Conservation (phyloP, 208 protist genomes). For the Wallacemonas sp. region DNA sequence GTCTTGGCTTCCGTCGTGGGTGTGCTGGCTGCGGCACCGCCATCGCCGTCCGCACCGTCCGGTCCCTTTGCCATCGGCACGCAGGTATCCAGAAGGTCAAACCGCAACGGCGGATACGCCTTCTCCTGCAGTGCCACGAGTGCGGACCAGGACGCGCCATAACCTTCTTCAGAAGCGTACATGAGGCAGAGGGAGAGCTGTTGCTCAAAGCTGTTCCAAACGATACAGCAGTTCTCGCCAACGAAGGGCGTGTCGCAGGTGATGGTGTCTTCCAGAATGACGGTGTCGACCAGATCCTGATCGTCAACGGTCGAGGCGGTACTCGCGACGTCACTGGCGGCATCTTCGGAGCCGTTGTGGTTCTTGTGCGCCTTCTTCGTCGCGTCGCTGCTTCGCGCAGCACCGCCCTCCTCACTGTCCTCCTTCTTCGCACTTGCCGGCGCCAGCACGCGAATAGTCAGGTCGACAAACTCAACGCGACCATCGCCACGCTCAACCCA, state of each 20-base stretch:
- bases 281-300: conserved; percentile 19
- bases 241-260: conserved; percentile 78
- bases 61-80: too few relatives aligned
- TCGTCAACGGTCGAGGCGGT: conserved; percentile 24
- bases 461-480: conserved; percentile 52
- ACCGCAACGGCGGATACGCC: conserved; percentile 51
- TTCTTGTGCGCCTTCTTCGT: too few relatives aligned
- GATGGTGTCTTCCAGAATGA: conserved; percentile 74
- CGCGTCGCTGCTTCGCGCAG: neutral
- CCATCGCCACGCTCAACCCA: conserved; percentile 72
- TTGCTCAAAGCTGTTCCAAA: conserved; percentile 85
- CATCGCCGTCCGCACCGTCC: neutral
- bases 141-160: conserved; percentile 70
- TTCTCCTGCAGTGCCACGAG: conserved; percentile 78
- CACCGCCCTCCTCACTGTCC: conserved; percentile 12
- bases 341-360: neutral
- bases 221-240: conserved; percentile 84
- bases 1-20: neutral
- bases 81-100: conserved; percentile 55
- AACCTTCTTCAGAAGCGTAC: conserved; percentile 75
- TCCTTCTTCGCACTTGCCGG: neutral
- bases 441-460: conserved; percentile 61
- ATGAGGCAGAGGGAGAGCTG: conserved; percentile 79
- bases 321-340: too few relatives aligned
- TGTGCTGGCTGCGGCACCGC: neutral